Evolutionary conservation across 805 yeast genomes (phyloP), one percentile per base, ranked within the genome.

Genomic region (Alloascoidea africana): DNA sequence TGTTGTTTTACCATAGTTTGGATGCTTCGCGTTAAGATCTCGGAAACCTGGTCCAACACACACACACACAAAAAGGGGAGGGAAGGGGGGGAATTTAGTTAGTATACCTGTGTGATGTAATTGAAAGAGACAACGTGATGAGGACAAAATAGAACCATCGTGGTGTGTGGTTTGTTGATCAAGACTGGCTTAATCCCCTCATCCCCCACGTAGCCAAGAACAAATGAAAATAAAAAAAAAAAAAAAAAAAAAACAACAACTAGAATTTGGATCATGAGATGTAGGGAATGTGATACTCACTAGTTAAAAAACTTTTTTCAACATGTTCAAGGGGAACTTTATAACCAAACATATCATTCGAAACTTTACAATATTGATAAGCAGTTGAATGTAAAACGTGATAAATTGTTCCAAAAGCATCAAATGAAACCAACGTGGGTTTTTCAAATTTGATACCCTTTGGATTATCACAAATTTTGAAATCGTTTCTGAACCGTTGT

Each of bases 341-440:
- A 23, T 23, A 23, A 8, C 30, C 30, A 23, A 23, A 23, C n/a
- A 23, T 23, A 23, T 23, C 30, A 23, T 23, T 23, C 13, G 30
- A 23, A n/a, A 23, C 30, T n/a, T 23, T 23, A 23, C 30, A 23
- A 23, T 23, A 23, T 23, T 23, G 30, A 23, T 23, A 23, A 23
- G 30, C 30, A 8, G 30, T 23, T 23, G 30, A 23, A 23, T 23
- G 30, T 23, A 23, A 23, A n/a, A n/a, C 13, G n/a, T 23, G 30
- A 23, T 23, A 23, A 8, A 23, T 8, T 23, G 30, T 23, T 23
- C 30, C 30, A 23, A 23, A 23, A 23, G 30, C 30, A 23, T 23
- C 30, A 23, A 23, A 23, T 23, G 30, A 8, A 23, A 23, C 8
- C n/a, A 23, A 23, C n/a, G 8, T 23, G 8, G 30, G 30, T 23